A percentile compares a stretch with the other conserved stretches of the same genome.
These are phyloP conservation scores for Tricholoma bakamatsutake DNA, from an alignment of 768 basidiomycete genomes.

Conservation along the genomic window DNA sequence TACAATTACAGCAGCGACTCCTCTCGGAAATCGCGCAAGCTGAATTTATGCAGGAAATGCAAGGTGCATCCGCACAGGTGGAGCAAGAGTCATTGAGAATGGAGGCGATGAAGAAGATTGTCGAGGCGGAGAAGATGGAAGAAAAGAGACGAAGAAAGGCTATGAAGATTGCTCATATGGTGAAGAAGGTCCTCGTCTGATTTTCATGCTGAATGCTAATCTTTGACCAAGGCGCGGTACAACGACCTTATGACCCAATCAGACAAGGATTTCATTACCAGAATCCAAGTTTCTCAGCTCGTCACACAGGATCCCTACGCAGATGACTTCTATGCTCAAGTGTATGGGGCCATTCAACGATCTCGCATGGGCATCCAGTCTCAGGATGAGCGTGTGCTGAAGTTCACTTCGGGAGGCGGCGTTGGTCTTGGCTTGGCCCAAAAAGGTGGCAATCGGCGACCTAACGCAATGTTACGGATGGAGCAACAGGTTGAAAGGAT, in stretches of 20 bases:
- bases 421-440: conserved; percentile 78
- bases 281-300: conserved; percentile 97
- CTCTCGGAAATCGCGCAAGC: conserved; percentile 72
- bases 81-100: conserved; percentile 67
- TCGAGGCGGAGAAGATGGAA: conserved; percentile 87
- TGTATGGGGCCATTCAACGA: conserved; percentile 80
- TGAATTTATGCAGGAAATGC: conserved; percentile 62
- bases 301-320: conserved; percentile 96
- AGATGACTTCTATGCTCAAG: conserved; percentile 98
- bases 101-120: conserved; percentile 85
- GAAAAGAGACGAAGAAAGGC: conserved; percentile 76
- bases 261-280: conserved; percentile 99
- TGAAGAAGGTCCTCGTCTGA: conserved; percentile 21
- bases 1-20: conserved; percentile 69
- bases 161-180: conserved; percentile 87
- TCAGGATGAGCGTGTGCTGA: conserved; percentile 74
- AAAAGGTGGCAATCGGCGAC: conserved; percentile 62
- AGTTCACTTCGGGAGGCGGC: conserved; percentile 78
- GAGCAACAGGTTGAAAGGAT: conserved; percentile 94
- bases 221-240: conserved; percentile 63
- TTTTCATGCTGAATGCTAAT: conserved; percentile 1
- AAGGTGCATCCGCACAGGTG: conserved; percentile 44
- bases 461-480: conserved; percentile 89
- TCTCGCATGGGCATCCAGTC: conserved; percentile 70
- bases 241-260: conserved; percentile 96